Percentiles rank a stretch among this genome's conserved stretches.
These are phyloP conservation scores for Oryza australiensis DNA, from an alignment of 176 grass and related monocot species.

Conservation along the genomic window DNA sequence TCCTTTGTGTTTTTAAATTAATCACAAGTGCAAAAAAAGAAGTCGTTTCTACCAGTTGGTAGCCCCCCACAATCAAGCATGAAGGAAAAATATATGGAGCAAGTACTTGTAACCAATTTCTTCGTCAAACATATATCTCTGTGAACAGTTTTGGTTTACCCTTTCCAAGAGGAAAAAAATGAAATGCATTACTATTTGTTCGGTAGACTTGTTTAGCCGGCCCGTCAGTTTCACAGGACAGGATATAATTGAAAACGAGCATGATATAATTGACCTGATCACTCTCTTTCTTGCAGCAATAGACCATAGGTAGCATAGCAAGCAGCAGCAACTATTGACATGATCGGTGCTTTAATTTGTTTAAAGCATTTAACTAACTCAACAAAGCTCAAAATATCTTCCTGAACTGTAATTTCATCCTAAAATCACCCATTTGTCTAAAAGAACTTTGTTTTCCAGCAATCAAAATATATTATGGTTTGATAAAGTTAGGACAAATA, in stretches of 20 bases:
- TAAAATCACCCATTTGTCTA: too few species aligned
- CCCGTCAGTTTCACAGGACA: not conserved
- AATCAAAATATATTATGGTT: too few species aligned
- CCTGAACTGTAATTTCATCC: not conserved
- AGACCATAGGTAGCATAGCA: not conserved
- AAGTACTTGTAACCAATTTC: not conserved
- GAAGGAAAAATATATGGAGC: not conserved
- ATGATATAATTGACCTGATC: not conserved
- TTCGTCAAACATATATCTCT: not conserved
- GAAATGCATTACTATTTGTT: not conserved
- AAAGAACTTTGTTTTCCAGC: too few species aligned
- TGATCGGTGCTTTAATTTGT: not conserved
- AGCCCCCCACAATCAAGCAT: not conserved
- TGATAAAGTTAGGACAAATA: too few species aligned
- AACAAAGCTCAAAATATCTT: not conserved
- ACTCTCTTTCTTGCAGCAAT: not conserved
- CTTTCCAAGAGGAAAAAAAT: not conserved
- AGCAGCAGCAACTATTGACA: not conserved
- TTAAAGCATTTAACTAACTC: not conserved
- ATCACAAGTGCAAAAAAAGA: not conserved
- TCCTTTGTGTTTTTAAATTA: too few species aligned
- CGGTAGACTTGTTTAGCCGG: not conserved
- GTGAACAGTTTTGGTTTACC: not conserved
- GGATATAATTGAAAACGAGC: not conserved
- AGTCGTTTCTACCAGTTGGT: not conserved